These are phyloP conservation scores for Acorus calamus DNA, from an alignment of 106 monocot species.

Conservation along the genomic window DNA sequence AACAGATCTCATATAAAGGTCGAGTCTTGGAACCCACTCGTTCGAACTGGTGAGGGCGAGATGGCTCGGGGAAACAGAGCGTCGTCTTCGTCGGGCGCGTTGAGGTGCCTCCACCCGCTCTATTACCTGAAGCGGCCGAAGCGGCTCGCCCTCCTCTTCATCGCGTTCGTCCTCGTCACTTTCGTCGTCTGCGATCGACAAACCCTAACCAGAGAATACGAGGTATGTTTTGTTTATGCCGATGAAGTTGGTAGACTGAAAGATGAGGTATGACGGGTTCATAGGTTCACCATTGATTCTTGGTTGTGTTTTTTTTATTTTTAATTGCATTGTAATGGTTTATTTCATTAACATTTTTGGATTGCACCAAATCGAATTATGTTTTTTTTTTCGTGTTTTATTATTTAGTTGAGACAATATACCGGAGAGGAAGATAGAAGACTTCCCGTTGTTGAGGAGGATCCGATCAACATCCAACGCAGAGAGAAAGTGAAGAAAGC, in stretches of 20 bases:
- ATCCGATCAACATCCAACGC: constrained; percentile 53
- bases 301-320: too few species aligned
- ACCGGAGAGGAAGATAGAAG: constrained; percentile 10
- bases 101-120: constrained; percentile 34
- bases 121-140: constrained; percentile 62
- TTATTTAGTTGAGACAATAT: constrained; percentile 8
- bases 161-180: constrained; percentile 36
- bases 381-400: too few species aligned
- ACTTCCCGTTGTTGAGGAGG: constrained; percentile 20
- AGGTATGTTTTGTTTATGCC: too few species aligned
- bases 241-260: too few species aligned
- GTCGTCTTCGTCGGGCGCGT: constrained; percentile 22
- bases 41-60: not conserved
- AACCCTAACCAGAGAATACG: too few species aligned
- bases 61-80: constrained; percentile 27
- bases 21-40: too few species aligned
- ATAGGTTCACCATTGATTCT: not conserved
- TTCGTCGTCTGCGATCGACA: constrained; percentile 60
- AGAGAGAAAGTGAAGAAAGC: constrained; percentile 92
- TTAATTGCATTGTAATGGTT: too few species aligned
- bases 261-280: constrained; percentile 22
- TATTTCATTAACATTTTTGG: too few species aligned
- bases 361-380: too few species aligned
- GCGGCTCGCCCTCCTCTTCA: constrained; percentile 36
- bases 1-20: too few species aligned